phyloP scores from a whole-genome alignment of 768 basidiomycete genomes.

The Boletus rubroflammeus region DNA sequence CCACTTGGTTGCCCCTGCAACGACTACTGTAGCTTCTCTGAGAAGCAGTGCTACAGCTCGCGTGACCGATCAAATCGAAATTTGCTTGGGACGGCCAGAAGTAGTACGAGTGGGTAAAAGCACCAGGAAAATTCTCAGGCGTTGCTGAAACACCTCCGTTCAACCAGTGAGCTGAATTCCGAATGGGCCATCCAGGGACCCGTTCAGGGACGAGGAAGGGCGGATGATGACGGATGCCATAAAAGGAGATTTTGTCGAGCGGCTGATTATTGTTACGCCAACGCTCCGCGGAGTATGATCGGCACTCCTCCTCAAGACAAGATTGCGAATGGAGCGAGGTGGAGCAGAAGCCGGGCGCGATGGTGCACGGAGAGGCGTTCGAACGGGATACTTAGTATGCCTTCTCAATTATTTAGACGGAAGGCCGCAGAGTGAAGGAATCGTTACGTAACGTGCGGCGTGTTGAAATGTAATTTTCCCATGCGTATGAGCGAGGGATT shows the following conservation, averaged over 20 bases:
- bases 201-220: slow-evolving; percentile 24
- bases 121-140: background rate
- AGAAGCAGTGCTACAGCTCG: background rate
- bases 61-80: background rate
- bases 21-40: background rate
- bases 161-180: background rate
- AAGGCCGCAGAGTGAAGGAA: slow-evolving; percentile 2
- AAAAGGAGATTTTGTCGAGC: slow-evolving; percentile 10
- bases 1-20: background rate
- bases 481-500: slow-evolving; percentile 13
- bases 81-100: background rate
- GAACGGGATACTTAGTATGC: background rate
- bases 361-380: background rate
- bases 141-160: slow-evolving; percentile 14
- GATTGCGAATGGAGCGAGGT: background rate
- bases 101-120: background rate
- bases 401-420: slow-evolving; percentile 9
- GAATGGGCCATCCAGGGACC: slow-evolving; percentile 16
- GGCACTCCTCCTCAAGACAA: background rate
- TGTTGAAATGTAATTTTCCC: slow-evolving; percentile 21
- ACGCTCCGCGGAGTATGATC: slow-evolving; percentile 20
- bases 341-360: slow-evolving; percentile 6
- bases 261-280: slow-evolving; percentile 9
- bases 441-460: slow-evolving; percentile 19
- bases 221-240: slow-evolving; percentile 10